Base-by-base conservation (phyloP, 2,329 filamentous ascomycete species). In the Eurotiales sp. region DNA sequence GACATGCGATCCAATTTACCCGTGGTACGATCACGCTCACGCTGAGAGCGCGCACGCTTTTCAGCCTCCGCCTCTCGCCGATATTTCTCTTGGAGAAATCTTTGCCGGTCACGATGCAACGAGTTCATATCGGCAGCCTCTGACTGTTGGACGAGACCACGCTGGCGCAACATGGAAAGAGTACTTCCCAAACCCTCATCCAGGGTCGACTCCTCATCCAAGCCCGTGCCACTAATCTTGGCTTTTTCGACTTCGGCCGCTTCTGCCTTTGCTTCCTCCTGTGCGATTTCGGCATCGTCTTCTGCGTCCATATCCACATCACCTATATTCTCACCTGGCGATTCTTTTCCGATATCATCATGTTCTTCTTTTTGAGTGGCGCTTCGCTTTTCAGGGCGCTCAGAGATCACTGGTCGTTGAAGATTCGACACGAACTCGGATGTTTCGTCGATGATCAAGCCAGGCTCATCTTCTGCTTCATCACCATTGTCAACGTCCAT, bases 401-500 rank as follows among this genome's bases (percentile, higher is more conserved):
- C 72, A 64, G 79, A 72, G 10, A 78, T 69, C 2, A 73, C 79
- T 12, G 85, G 82, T 53, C 86, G 87, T 64, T 86, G 87, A 50
- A 99, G 72, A 50, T 90, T 90, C 22, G 90, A 87, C 25, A 99
- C 87, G 61, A 99, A 99, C 61, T 96, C 91, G 0, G 90, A 90
- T 0, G 92, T 96, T 65, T 96, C 93, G 55, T 96, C 92, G 52
- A 99, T 91, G n/a, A 96, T 81, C 1, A 99, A 76, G 1, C 90
- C 92, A 2, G 75, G 76, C 29, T 74, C 73, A 46, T 80, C 77
- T 37, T 78, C 76, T 8, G 71, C 64, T 17, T 74, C 74, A 3
- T 81, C 74, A 3, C 79, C 73, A 21, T 79, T 79, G 45, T 85
- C 83, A 25, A 84, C 80, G 17, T 83, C 85, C 63, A 80, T 74